Conservation (phyloP, 768 basidiomycete species). For the Naganishia onofrii region DNA sequence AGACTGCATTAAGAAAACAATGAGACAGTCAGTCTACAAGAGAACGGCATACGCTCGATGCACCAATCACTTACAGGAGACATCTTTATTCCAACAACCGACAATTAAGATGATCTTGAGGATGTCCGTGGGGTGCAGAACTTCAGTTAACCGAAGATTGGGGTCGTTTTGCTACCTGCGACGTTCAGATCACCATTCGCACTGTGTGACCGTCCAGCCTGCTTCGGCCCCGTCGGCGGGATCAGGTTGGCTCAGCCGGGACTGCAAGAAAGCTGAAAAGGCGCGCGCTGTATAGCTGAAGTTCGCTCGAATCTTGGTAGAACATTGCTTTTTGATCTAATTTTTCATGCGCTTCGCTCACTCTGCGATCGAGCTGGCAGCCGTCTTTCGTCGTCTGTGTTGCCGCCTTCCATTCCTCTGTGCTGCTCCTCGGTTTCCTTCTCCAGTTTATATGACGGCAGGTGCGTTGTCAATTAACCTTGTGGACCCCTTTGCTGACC, state of each 20-base stretch:
- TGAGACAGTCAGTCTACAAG: not conserved
- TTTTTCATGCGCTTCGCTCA: not conserved
- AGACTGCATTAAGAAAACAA: conserved; percentile 11
- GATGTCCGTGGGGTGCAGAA: conserved; percentile 20
- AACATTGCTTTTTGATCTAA: not conserved
- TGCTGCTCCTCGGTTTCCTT: no score
- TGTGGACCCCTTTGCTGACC: no score
- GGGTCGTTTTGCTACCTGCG: not conserved
- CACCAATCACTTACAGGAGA: conserved; percentile 14
- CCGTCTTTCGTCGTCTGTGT: no score
- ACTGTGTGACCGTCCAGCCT: not conserved
- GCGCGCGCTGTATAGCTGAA: not conserved
- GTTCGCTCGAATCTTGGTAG: not conserved
- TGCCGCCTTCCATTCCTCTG: no score
- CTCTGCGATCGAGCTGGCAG: not conserved
- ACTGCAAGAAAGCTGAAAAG: not conserved
- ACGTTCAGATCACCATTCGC: conserved; percentile 12
- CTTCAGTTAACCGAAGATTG: no score
- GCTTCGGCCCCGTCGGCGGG: not conserved
- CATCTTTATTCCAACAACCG: conserved; percentile 26
- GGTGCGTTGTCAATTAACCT: not conserved
- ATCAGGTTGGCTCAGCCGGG: not conserved
- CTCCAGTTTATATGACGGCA: not conserved
- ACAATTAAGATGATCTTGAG: conserved; percentile 23
- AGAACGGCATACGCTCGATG: not conserved